These are phyloP conservation scores for Hypomontagnella monticulosa DNA, from an alignment of 495 filamentous ascomycete genomes.

Conservation along the genomic window DNA sequence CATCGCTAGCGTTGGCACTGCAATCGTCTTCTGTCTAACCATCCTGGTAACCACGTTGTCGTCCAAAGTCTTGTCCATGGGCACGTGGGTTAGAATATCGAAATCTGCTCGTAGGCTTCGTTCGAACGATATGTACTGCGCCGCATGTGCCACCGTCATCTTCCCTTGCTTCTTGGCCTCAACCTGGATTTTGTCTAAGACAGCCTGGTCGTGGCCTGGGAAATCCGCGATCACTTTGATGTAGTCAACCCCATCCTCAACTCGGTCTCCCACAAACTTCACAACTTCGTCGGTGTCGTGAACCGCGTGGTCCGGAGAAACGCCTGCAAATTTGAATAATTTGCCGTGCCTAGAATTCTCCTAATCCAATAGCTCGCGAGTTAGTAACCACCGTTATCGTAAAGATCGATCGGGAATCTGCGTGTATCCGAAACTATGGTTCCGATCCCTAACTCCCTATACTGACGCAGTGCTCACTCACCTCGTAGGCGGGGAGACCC, in stretches of 20 bases:
- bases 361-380: background rate
- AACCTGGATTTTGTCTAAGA: conserved; percentile 38
- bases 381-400: background rate
- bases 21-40: conserved; percentile 30
- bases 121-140: conserved; percentile 34
- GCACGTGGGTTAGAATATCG: conserved; percentile 47
- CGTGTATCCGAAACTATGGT: background rate
- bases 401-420: background rate
- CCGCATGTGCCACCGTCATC: conserved; percentile 42
- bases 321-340: conserved; percentile 20
- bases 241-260: conserved; percentile 47
- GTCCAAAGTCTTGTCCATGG: conserved; percentile 40
- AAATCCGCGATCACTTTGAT: conserved; percentile 51
- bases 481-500: conserved; percentile 34
- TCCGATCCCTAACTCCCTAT: background rate
- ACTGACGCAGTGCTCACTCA: conserved; percentile 15
- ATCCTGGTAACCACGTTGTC: conserved; percentile 28
- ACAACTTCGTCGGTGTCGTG: conserved; percentile 41
- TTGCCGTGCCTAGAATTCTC: conserved; percentile 34
- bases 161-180: conserved; percentile 38
- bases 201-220: conserved; percentile 44
- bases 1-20: conserved; percentile 47
- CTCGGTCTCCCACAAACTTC: conserved; percentile 46
- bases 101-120: conserved; percentile 41
- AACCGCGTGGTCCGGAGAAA: conserved; percentile 35